Conservation (phyloP, 768 basidiomycete genomes). For the Tremella fuciformis region DNA sequence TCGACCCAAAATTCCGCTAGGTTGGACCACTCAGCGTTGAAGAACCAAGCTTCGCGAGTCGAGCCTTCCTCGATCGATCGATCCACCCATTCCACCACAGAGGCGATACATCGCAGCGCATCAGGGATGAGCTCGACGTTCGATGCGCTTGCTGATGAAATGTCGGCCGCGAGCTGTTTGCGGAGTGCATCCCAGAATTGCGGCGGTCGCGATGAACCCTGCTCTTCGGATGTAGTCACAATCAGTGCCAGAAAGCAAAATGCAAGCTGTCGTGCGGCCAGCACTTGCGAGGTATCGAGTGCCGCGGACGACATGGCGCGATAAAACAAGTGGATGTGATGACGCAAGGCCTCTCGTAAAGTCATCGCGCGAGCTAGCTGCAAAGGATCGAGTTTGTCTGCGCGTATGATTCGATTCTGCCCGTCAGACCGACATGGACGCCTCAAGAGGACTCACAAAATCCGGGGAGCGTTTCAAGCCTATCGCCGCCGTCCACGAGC, state of each 20-base stretch:
- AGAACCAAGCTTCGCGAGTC: conserved; percentile 21
- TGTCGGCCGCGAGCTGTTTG: neutral
- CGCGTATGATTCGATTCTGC: no score
- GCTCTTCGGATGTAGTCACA: conserved; percentile 5
- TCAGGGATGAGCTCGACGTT: conserved; percentile 1
- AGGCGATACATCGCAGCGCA: neutral
- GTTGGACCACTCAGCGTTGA: conserved; percentile 33
- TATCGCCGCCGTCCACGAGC: conserved; percentile 26
- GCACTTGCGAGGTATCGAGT: conserved; percentile 7
- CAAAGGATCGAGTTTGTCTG: neutral
- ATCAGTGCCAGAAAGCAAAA: neutral
- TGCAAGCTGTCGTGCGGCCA: conserved; percentile 1
- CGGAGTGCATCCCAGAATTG: conserved; percentile 27
- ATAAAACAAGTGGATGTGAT: conserved; percentile 8
- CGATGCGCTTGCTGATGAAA: no score
- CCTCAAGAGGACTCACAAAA: no score
- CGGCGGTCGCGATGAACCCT: neutral
- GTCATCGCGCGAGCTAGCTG: neutral
- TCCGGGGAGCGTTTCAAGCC: neutral
- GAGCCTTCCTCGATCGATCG: neutral
- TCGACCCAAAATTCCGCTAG: conserved; percentile 43
- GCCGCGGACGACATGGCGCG: conserved; percentile 6
- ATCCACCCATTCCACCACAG: conserved; percentile 28
- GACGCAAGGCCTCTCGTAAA: neutral
- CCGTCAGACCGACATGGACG: no score